Conservation (phyloP, 192 early-diverging fungal species). For the Thamnidium elegans region DNA sequence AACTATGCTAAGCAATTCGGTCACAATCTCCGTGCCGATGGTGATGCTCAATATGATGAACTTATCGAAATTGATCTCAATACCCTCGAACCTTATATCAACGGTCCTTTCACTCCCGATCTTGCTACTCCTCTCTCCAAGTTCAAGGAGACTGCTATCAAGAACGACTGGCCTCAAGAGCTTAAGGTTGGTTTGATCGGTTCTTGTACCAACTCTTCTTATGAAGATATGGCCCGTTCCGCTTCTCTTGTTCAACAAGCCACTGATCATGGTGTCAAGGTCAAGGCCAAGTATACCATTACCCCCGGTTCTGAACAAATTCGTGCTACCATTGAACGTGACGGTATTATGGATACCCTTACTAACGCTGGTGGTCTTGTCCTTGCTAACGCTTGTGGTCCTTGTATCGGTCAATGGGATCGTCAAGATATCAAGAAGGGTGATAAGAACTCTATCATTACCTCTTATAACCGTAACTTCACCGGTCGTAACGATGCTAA, state of each 20-base stretch:
- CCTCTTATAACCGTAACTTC: slow-evolving; percentile 99
- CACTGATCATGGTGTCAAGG: slow-evolving; percentile 72
- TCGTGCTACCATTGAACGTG: slow-evolving; percentile 91
- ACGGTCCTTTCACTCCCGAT: slow-evolving; percentile 96
- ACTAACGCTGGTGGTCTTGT: slow-evolving; percentile 81
- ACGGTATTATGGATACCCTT: slow-evolving; percentile 79
- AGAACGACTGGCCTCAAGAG: slow-evolving; percentile 87
- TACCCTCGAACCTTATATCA: slow-evolving; percentile 93
- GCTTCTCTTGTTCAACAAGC: slow-evolving; percentile 88
- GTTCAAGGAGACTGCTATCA: slow-evolving; percentile 84
- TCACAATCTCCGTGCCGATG: slow-evolving; percentile 89
- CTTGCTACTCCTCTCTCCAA: slow-evolving; percentile 89
- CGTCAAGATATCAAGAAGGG: slow-evolving; percentile 96
- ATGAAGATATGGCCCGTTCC: slow-evolving; percentile 96
- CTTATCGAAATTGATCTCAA: slow-evolving; percentile 93
- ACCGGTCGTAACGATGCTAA: slow-evolving; percentile 98
- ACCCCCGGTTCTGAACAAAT: slow-evolving; percentile 98
- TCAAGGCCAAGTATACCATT: slow-evolving; percentile 82
- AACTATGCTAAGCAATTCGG: slow-evolving; percentile 73
- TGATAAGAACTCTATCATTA: slow-evolving; percentile 96
- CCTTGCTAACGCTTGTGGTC: slow-evolving; percentile 96
- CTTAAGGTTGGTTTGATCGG: slow-evolving; percentile 92
- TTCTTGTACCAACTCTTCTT: slow-evolving; percentile 98
- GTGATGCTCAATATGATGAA: slow-evolving; percentile 86
- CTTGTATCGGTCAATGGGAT: slow-evolving; percentile 99